Evolutionary conservation across 2,329 filamentous ascomycete species (phyloP), one percentile per base, ranked within the genome.

Genomic region (Alternaria hordeiaustralica): DNA sequence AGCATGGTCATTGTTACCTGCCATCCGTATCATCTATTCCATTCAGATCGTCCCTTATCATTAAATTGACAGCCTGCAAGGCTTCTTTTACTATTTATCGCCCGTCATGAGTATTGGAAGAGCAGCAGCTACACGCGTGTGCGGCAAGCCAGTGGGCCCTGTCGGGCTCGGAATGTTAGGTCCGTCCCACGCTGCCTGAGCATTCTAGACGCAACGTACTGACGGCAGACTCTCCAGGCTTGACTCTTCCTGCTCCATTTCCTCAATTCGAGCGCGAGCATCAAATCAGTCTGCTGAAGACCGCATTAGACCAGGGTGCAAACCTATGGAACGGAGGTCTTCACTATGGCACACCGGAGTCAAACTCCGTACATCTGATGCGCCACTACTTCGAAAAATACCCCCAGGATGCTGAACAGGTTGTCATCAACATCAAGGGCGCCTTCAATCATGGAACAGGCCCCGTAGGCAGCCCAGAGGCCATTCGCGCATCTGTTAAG

Each of bases 311-410:
- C 2, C 33, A 61, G 8, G 81, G 81, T 26, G 72, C 78, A 46
- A 82, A 82, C 64, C 77, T 82, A 65, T 84, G 82, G 82, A 83
- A 84, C 63, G 82, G 77, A 80, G 53, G 77, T 79, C 54, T 69
- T 82, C 64, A 83, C 83, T 71, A 82, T 23, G 49, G 82, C 20
- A 72, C 77, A 6, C 72, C 79, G 1, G 75, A 81, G 12, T 68
- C 70, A 56, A 85, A 83, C 69, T 79, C 75, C 12, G 71, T 85
- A 1, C 76, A 80, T 20, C 71, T 85, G 13, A 74, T 85, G 13
- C 74, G 79, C 15, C 72, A 77, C 20, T 85, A 84, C 72, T 85
- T 84, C 63, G 72, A 72, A n/a, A 79, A 82, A 63, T 81, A 85
- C 63, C 83, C 84, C 3, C 76, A 80, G 47, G 81, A 85, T 66